Conservation (phyloP, 1,284 basidiomycete genomes). For the Amylostereum areolatum region DNA sequence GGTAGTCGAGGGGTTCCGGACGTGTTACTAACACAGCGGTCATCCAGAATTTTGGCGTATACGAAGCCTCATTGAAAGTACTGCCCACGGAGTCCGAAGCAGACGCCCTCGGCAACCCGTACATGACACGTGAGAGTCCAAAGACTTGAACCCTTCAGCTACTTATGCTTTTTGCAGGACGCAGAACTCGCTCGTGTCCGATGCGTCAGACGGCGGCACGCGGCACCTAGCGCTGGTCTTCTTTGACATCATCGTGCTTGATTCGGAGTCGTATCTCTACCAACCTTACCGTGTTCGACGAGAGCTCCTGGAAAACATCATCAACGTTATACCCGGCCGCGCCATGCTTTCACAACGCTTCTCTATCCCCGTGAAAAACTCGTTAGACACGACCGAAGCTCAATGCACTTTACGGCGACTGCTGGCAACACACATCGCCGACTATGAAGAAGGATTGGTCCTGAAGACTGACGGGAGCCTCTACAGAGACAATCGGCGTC, state of each 20-base stretch:
- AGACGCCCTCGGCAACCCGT: constrained; percentile 8
- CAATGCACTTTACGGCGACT: constrained; percentile 32
- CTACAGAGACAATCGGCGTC: constrained; percentile 57
- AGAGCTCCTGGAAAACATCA: constrained; percentile 48
- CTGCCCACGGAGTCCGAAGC: constrained; percentile 44
- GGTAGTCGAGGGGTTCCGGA: too few species aligned
- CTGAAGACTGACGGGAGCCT: constrained; percentile 65
- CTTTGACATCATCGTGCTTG: constrained; percentile 73
- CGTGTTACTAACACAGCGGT: constrained; percentile 3
- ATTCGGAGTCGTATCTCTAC: constrained; percentile 51
- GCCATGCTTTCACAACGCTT: constrained; percentile 55
- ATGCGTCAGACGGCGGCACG: constrained; percentile 31
- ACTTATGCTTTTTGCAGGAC: constrained; percentile 14
- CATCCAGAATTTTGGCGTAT: constrained; percentile 70
- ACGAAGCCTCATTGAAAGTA: constrained; percentile 46
- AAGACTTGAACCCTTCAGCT: too few species aligned
- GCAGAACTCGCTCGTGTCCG: constrained; percentile 42
- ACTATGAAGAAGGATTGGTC: constrained; percentile 63
- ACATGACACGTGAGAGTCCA: too few species aligned
- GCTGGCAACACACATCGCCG: constrained; percentile 47
- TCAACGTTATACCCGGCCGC: constrained; percentile 49
- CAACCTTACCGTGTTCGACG: constrained; percentile 56
- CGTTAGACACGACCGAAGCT: constrained; percentile 8
- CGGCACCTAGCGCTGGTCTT: constrained; percentile 76
- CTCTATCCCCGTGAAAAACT: constrained; percentile 28